phyloP scores from a whole-genome alignment of 1,284 basidiomycete genomes.

The Tausonia pullulans region DNA sequence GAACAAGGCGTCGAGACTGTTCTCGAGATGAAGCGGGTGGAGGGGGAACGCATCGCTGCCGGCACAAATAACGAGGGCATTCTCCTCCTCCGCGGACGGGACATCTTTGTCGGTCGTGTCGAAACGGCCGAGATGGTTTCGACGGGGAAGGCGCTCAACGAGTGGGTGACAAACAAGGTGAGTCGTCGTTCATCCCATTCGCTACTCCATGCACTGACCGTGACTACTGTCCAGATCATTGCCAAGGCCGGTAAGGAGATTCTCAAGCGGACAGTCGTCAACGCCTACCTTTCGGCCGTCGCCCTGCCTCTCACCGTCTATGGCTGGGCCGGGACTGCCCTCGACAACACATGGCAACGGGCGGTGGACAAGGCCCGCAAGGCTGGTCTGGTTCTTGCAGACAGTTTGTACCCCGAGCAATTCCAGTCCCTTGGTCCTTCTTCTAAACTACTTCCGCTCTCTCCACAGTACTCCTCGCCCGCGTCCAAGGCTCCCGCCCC shows the following conservation, averaged over 20 bases:
- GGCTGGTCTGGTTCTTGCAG: conserved; percentile 43
- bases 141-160: conserved; percentile 37
- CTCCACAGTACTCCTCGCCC: conserved; percentile 35
- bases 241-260: conserved; percentile 37
- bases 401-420: conserved; percentile 22
- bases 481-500: conserved; percentile 45
- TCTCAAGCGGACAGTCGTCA: conserved; percentile 43
- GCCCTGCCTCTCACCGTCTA: conserved; percentile 34
- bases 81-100: conserved; percentile 29
- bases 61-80: not conserved
- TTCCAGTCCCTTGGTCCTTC: too few relatives aligned
- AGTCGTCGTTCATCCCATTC: conserved; percentile 17
- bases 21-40: not conserved
- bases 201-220: not conserved
- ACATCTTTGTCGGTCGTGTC: conserved; percentile 36
- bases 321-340: conserved; percentile 31
- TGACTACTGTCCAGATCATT: conserved; percentile 31
- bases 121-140: conserved; percentile 36
- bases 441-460: too few relatives aligned
- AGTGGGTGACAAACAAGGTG: conserved; percentile 28
- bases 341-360: conserved; percentile 37
- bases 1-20: not conserved
- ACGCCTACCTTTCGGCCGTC: conserved; percentile 43
- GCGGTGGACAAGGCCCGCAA: conserved; percentile 38
- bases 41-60: not conserved